Evolutionary conservation across 176 grass and related monocot species (phyloP), one percentile per base, ranked within the genome.

Genomic region (Echinochloa phyllopogon): DNA sequence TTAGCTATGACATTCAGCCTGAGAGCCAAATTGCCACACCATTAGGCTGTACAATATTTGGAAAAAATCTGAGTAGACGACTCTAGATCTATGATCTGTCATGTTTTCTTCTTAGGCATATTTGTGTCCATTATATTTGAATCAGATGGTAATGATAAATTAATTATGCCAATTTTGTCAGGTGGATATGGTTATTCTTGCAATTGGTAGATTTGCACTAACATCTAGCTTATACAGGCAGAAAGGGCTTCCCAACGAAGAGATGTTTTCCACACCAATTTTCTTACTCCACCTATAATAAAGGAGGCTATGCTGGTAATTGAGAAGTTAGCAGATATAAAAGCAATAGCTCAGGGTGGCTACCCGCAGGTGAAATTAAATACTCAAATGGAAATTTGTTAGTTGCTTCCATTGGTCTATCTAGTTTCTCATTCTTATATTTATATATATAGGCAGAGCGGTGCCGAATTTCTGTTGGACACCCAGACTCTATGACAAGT

Each of bases 311-410:
- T 92, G 77, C 53, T 89, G 43, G 88, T 77, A 63, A 61, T 98
- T 45, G 91, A 98, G 63, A 98, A 94, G 64, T 90, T 94, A 42
- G 83, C 86, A 11, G 89, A 94, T 89, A 82, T 92, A 52, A 94
- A 94, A 82, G 91, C 88, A 65, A 79, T 92, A 90, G 85, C 91
- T 78, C 96, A 98, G 58, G 96, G 96, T 76, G 93, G 93, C 79
- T 98, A 98, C 86, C 96, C 93, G 13, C 85, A 94, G 89, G 96
- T 98, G 57, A 57, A 83, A 62, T 84, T 13, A 8, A 53, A 41
- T 78, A 83, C n/a, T 10, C 21, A 51, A 49, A 80, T 82, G n/a
- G 50, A 61, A 75, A 38, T 81, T 77, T 61, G 12, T 71, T 80
- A 33, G 17, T 57, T 74, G 11, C 5, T 71, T 90, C 33, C 41